Base-by-base conservation (phyloP, 352 stramenopile genomes). In the Phytophthora ramorum region DNA sequence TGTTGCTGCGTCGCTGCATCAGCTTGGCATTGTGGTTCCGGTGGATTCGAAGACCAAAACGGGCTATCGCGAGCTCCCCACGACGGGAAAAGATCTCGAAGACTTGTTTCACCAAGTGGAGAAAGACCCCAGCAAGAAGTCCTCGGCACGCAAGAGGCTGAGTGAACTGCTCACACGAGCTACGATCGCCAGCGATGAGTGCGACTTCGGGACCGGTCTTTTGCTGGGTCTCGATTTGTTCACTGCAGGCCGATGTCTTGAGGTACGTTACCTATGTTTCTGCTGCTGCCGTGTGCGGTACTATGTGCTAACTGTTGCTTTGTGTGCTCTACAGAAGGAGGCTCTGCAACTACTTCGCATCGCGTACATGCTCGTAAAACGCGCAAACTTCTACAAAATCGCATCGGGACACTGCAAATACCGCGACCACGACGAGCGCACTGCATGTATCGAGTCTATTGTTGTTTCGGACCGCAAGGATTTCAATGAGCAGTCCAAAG, bases 131-230 rank as follows among this genome's bases (percentile, higher is more conserved):
- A 53, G 58, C 19, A 66, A 71, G 16, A 70, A 70, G 13, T 52
- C 58, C 1, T 44, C 49, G 17, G 68, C 75, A 3, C 63, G 65
- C 17, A 83, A 80, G 47, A 69, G 63, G 10, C 28, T 89, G 28
- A 82, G 73, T 35, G 81, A 81, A 7, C 37, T 91, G n/a, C 70
- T 90, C 49, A 91, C 79, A 12, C 75, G 83, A 13, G 76, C 83
- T 13, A 89, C 80, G 26, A 91, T 91, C 28, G 83, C 80, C 16
- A 87, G 72, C 60, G 83, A 91, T 48, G 83, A 91, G 41, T 90
- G 78, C 56, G 83, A 91, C 56, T 91, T 91, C 63, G 83, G 83
- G 7, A 90, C 83, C 4, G 68, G 78, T 40, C 56, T 91, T 28
- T 58, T 89, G 58, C 75, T 91, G 13, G 83, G 83, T 19, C 58